Evolutionary conservation across 352 stramenopile genomes (phyloP), one percentile per base, ranked within the genome.

Genomic region (Globisporangium yorkense): DNA sequence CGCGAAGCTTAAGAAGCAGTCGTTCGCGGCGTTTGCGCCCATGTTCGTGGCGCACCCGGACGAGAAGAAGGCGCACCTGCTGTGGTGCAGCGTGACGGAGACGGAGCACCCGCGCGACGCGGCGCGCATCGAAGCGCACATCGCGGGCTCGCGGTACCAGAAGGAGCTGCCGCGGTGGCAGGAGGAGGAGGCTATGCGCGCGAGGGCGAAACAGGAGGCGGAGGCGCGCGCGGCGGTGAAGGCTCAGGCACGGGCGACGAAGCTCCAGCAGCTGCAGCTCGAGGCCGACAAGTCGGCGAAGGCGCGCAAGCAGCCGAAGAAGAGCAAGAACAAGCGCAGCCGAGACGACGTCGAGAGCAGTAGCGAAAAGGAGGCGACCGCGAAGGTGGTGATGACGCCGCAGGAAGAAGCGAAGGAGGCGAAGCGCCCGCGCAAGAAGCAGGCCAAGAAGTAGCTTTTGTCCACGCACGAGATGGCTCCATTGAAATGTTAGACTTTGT

Each of bases 61-160:
- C 52, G 74, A 82, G 53, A 71, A 74, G 20, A 73, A 80, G 66
- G 44, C 59, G 31, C 61, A 70, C 29, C 65, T 85, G 63, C 45
- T 89, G 56, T 89, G 79, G 79, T 89, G 79, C 62, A 71, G 69
- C 54, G 79, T 89, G 48, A 89, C 79, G 2, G 72, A 87, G 54
- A 77, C 74, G 20, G 67, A 74, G 35, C 76, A 87, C 51, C 59
- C 67, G 13, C 77, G 79, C 55, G 70, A 84, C 18, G 50, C 70
- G 9, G 61, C 69, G 54, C 75, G 77, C 29, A 65, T 89, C 18
- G 63, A 89, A 49, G 71, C 70, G 18, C 79, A 89, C 66, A 82
- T 87, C 18, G 44, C 65, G 0, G 79, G 66, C 5, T 43, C 57
- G 2, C 76, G 76, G 41, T 89, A 87, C 55, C 72, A 81, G 51